A percentile compares a stretch with the other conserved stretches of the same genome.
These are phyloP conservation scores for Rhizophagus sp. DNA, from an alignment of 192 early-diverging fungal species.

Conservation along the genomic window DNA sequence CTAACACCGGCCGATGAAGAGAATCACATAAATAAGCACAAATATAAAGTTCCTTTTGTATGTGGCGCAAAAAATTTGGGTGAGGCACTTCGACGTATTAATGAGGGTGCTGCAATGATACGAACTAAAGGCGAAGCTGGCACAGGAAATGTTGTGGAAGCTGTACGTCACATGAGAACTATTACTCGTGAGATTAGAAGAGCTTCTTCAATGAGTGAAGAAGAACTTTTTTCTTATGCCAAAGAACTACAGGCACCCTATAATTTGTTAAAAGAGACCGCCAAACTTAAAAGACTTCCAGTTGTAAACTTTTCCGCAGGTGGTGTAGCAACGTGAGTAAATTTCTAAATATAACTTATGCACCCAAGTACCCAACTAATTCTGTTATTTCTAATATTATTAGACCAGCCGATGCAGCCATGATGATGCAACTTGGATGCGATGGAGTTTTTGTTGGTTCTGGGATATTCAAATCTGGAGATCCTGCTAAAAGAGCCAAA, in stretches of 20 bases:
- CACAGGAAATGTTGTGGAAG: slow-evolving; percentile 97
- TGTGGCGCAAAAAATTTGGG: slow-evolving; percentile 97
- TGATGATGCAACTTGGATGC: slow-evolving; percentile 99
- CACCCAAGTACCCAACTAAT: neutral
- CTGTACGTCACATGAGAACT: slow-evolving; percentile 93
- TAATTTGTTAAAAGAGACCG: slow-evolving; percentile 88
- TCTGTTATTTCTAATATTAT: neutral
- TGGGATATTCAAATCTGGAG: slow-evolving; percentile 94
- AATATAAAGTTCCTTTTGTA: slow-evolving; percentile 92
- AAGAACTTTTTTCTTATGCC: slow-evolving; percentile 93
- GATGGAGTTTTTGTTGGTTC: slow-evolving; percentile 99
- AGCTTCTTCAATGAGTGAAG: slow-evolving; percentile 80
- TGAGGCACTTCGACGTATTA: slow-evolving; percentile 94
- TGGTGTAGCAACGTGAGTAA: slow-evolving; percentile 80
- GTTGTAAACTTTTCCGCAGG: slow-evolving; percentile 99
- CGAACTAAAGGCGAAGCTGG: slow-evolving; percentile 98
- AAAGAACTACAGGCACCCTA: slow-evolving; percentile 95
- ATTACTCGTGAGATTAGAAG: slow-evolving; percentile 85
- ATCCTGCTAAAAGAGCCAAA: slow-evolving; percentile 91
- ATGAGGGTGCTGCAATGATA: slow-evolving; percentile 98
- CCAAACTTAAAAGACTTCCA: slow-evolving; percentile 84
- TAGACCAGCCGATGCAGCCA: slow-evolving; percentile 90
- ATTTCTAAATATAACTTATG: neutral
- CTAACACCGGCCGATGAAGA: slow-evolving; percentile 94
- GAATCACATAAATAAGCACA: slow-evolving; percentile 95